Conservation (phyloP, 768 basidiomycete genomes). For the Baorangia bicolor region DNA sequence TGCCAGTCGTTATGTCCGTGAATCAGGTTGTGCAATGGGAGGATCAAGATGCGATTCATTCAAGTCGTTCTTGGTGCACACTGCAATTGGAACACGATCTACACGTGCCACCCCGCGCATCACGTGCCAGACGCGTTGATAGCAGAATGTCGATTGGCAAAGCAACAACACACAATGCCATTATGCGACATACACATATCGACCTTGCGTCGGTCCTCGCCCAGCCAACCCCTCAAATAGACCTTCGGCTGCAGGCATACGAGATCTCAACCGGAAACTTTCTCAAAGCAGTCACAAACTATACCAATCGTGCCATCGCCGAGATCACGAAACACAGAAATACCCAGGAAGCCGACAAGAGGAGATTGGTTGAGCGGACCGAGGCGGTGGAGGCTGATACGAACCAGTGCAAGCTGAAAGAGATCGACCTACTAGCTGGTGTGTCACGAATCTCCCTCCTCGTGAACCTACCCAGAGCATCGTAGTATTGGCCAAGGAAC, state of each 20-base stretch:
- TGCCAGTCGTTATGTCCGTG: background rate
- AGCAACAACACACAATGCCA: conserved; percentile 15
- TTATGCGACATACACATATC: conserved; percentile 46
- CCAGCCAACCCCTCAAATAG: conserved; percentile 57
- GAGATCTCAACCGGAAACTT: conserved; percentile 71
- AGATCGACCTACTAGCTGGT: conserved; percentile 80
- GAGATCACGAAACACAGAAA: conserved; percentile 68
- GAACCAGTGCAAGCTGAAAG: conserved; percentile 70
- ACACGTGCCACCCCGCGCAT: conserved; percentile 1
- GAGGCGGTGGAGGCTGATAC: conserved; percentile 67
- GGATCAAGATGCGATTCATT: background rate
- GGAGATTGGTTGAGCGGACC: conserved; percentile 58
- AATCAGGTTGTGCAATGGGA: background rate
- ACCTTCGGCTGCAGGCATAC: conserved; percentile 59
- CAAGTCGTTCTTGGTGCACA: background rate
- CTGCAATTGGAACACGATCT: background rate
- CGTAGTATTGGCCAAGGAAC: conserved; percentile 64
- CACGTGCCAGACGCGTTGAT: conserved; percentile 27
- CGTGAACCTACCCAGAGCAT: background rate
- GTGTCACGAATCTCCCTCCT: conserved; percentile 24
- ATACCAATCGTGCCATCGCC: conserved; percentile 68
- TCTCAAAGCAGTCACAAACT: conserved; percentile 66
- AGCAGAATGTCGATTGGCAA: background rate
- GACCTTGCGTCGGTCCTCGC: conserved; percentile 60
- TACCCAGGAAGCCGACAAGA: conserved; percentile 60